These are phyloP conservation scores for Kalaharituber pfeilii DNA, from an alignment of 2,329 filamentous ascomycete genomes.

Conservation along the genomic window DNA sequence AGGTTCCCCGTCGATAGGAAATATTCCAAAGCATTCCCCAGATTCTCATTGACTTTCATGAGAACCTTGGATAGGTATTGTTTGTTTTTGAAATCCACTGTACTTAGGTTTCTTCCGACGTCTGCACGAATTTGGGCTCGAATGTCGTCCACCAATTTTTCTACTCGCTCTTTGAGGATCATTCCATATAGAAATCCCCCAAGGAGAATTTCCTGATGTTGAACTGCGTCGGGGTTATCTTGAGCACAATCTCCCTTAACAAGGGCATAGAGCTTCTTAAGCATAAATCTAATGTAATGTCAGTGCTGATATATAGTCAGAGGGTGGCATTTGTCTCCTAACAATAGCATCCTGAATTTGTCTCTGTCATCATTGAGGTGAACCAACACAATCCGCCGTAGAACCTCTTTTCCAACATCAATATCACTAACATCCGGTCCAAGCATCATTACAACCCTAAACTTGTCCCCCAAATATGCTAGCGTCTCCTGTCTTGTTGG, in stretches of 20 bases:
- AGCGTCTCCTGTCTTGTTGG: constrained; percentile 69
- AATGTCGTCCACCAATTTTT: constrained; percentile 67
- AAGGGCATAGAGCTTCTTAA: constrained; percentile 81
- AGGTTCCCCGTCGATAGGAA: constrained; percentile 94
- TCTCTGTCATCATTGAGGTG: constrained; percentile 75
- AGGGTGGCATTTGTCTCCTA: no score
- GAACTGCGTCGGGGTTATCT: constrained; percentile 91
- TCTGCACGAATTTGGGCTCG: constrained; percentile 34
- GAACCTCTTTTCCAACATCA: constrained; percentile 77
- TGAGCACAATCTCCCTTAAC: constrained; percentile 82
- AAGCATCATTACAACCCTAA: constrained; percentile 71
- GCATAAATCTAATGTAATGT: constrained; percentile 49
- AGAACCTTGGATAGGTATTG: constrained; percentile 63
- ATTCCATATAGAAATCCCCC: constrained; percentile 88
- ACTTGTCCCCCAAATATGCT: constrained; percentile 77
- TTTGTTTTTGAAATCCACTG: constrained; percentile 49
- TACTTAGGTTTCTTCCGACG: constrained; percentile 37
- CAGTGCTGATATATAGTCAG: not conserved
- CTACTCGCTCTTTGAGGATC: constrained; percentile 85
- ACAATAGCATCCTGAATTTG: constrained; percentile 78
- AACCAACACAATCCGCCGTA: constrained; percentile 76
- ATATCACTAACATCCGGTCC: constrained; percentile 71
- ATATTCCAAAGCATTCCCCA: constrained; percentile 77
- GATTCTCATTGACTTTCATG: constrained; percentile 65
- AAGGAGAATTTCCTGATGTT: constrained; percentile 87